Percentiles rank a stretch among this genome's conserved stretches.
phyloP scores from a whole-genome alignment of 2,329 filamentous ascomycete genomes.

The Xenosphaeropsis pyriputrescens region DNA sequence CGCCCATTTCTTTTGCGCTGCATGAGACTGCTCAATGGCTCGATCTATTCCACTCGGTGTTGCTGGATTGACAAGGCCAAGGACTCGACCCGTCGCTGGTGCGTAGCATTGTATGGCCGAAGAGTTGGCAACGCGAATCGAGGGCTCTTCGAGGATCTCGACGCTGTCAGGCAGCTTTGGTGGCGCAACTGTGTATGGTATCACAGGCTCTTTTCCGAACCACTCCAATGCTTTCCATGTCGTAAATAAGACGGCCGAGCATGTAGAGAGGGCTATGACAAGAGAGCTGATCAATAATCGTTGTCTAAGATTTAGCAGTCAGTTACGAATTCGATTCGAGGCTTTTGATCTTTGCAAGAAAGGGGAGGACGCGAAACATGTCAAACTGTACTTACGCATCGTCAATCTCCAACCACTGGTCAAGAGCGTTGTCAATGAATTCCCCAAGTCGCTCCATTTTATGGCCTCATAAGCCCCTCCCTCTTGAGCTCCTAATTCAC shows the following conservation, averaged over 20 bases:
- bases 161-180: constrained; percentile 43
- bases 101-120: constrained; percentile 71
- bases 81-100: constrained; percentile 74
- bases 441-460: neutral
- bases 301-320: neutral
- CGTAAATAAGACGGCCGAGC: neutral
- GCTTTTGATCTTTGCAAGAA: too few relatives aligned
- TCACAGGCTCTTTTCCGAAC: constrained; percentile 18
- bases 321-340: neutral
- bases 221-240: neutral
- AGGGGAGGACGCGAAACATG: too few relatives aligned
- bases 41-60: constrained; percentile 67
- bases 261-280: neutral
- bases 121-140: constrained; percentile 37
- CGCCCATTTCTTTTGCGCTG: constrained; percentile 66
- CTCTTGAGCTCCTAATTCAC: neutral
- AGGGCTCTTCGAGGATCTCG: constrained; percentile 37
- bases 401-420: neutral
- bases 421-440: neutral
- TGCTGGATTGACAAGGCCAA: constrained; percentile 66
- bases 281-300: neutral
- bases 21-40: constrained; percentile 56
- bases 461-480: neutral
- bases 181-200: constrained; percentile 41
- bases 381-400: neutral